Evolutionary conservation across 1,284 basidiomycete species (phyloP).

Genomic region (Ceratobasidium theobromae): DNA sequence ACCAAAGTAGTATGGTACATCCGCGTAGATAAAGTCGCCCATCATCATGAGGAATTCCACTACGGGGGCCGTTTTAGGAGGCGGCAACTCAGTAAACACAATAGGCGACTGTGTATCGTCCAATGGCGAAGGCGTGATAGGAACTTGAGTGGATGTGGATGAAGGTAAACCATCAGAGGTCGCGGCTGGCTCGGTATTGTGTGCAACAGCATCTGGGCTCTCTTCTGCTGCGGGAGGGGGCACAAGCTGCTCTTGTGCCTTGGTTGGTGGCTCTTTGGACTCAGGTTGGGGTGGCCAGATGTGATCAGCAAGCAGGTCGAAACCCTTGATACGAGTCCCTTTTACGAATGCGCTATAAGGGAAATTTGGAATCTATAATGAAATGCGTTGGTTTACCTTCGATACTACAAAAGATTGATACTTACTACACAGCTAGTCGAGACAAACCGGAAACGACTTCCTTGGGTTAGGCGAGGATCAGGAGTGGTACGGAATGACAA

Average conservation of each 20-base stretch:
- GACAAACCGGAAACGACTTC: constrained; percentile 62
- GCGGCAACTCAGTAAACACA: background rate
- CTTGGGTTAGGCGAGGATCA: constrained; percentile 56
- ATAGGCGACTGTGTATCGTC: constrained; percentile 11
- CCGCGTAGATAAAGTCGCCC: constrained; percentile 72
- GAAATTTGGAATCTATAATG: constrained; percentile 56
- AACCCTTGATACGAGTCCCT: constrained; percentile 59
- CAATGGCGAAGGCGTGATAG: constrained; percentile 29
- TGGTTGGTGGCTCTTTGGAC: constrained; percentile 10
- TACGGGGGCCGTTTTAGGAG: constrained; percentile 8
- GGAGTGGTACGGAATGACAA: constrained; percentile 64
- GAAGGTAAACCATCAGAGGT: background rate
- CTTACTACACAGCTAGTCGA: constrained; percentile 57
- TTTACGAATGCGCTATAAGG: constrained; percentile 59
- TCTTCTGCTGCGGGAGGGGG: constrained; percentile 27
- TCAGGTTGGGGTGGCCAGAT: constrained; percentile 43
- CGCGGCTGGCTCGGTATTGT: background rate
- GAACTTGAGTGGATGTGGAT: constrained; percentile 16
- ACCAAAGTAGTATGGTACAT: constrained; percentile 66
- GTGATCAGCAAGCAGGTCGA: constrained; percentile 64
- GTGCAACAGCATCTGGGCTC: constrained; percentile 12
- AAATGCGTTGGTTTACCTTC: background rate
- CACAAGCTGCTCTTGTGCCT: constrained; percentile 11
- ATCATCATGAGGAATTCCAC: constrained; percentile 28
- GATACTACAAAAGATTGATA: background rate